Percentiles rank a stretch among this genome's conserved stretches.
These are phyloP conservation scores for Nemania diffusa DNA, from an alignment of 2,329 filamentous ascomycete species.

Conservation along the genomic window DNA sequence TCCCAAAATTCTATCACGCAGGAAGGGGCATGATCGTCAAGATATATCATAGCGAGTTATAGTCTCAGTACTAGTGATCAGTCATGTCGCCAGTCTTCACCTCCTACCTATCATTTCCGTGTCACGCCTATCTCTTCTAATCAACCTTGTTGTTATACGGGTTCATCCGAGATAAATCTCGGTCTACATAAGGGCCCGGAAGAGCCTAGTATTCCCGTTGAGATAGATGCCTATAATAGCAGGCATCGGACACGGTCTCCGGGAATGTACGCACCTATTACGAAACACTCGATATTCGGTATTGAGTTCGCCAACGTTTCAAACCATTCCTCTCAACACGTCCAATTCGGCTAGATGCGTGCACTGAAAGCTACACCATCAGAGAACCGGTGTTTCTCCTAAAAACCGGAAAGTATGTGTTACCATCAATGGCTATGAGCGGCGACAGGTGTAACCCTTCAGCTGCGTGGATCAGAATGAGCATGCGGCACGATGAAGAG, in stretches of 20 bases:
- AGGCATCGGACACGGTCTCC: slow-evolving; percentile 6
- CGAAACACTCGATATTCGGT: background rate
- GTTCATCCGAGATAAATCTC: background rate
- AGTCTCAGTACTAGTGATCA: background rate
- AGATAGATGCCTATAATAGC: slow-evolving; percentile 5
- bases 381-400: background rate
- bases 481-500: slow-evolving; percentile 10
- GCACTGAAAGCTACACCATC: slow-evolving; percentile 1
- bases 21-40: background rate
- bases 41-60: slow-evolving; percentile 7
- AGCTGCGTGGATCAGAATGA: slow-evolving; percentile 3
- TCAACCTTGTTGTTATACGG: slow-evolving; percentile 4
- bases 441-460: slow-evolving; percentile 12
- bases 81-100: background rate
- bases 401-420: slow-evolving; percentile 11
- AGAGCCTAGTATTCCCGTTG: background rate
- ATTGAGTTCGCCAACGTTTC: background rate
- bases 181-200: background rate
- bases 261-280: slow-evolving; percentile 8
- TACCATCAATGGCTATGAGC: slow-evolving; percentile 13
- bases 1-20: background rate
- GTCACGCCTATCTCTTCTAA: background rate
- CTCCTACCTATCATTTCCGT: background rate
- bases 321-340: background rate
- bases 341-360: slow-evolving; percentile 3